Evolutionary conservation across 768 basidiomycete species (phyloP), one percentile per base, ranked within the genome.

Genomic region (Mrakia hoshinonis): DNA sequence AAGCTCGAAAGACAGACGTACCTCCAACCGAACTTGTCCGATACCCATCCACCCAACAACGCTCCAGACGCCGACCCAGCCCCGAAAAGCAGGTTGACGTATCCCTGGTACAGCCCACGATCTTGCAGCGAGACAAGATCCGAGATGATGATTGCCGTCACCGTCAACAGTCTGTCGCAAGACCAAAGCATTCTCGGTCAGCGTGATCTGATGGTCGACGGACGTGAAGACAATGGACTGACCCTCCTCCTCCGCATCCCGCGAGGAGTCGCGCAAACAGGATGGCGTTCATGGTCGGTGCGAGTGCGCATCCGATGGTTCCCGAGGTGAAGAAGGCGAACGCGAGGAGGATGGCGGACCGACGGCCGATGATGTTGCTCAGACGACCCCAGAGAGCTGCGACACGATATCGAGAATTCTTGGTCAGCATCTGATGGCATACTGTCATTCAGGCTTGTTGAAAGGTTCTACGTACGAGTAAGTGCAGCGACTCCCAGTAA

Each of bases 121-220:
- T 77, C 76, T n/a, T 75, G 74, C 7, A 75, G 64, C 3, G 77
- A 77, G 5, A 78, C 77, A 10, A 78, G 74, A 46, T 77, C 76
- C 38, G 73, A 65, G 48, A 77, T 74, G 67, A 78, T 77, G 61
- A 78, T 78, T 2, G 77, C 75, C 26, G 77, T 74, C 13, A 78
- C 73, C 1, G 77, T 78, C 24, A 76, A 62, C 5, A 77, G 63
- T 3, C 77, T 61, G 31, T 2, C 20, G 3, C 9, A n/a, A n/a
- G 29, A 60, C 13, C 12, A 24, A n/a, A 18, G 24, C 22, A 20
- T n/a, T 47, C 46, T 10, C 10, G 10, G 46, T 15, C 24, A 9
- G 24, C 26, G 31, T 51, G 20, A 24, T 20, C 48, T 2, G 18
- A 54, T 6, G 13, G 22, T 26, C 6, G 22, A 24, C 51, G 54